Conservation (phyloP, 805 yeast genomes). For the Teunomyces atbi region DNA sequence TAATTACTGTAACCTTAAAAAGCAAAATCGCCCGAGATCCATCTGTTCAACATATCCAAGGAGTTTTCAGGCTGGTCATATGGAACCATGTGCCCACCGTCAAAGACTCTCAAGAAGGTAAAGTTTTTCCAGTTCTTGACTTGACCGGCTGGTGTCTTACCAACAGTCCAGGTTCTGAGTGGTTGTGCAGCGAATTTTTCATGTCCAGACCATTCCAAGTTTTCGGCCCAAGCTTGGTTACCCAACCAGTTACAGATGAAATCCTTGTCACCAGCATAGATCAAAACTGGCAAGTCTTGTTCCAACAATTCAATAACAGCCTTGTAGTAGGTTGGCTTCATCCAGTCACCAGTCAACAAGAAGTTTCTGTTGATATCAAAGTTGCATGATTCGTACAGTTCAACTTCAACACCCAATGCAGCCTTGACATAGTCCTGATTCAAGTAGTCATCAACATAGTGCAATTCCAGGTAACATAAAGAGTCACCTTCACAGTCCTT, state of each 20-base stretch:
- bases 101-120: conserved; percentile 24
- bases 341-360: conserved; percentile 85
- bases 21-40: conserved; percentile 20
- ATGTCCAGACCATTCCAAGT: conserved; percentile 61
- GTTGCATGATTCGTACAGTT: conserved; percentile 71
- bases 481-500: conserved; percentile 64
- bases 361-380: conserved; percentile 77
- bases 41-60: conserved; percentile 24
- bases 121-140: conserved; percentile 29
- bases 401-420: conserved; percentile 90
- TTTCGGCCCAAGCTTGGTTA: conserved; percentile 77
- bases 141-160: conserved; percentile 33
- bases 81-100: conserved; percentile 28
- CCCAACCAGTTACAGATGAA: conserved; percentile 94
- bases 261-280: conserved; percentile 95
- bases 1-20: background rate
- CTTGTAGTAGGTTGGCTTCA: conserved; percentile 65
- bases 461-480: conserved; percentile 78
- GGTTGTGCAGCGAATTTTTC: conserved; percentile 45
- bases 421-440: conserved; percentile 72
- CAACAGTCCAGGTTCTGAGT: conserved; percentile 43
- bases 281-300: conserved; percentile 70
- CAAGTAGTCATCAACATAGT: conserved; percentile 73
- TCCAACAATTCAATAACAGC: conserved; percentile 65
- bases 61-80: conserved; percentile 21